Conservation (phyloP, 345 rosid species). For the Eucalyptus fibrosa region DNA sequence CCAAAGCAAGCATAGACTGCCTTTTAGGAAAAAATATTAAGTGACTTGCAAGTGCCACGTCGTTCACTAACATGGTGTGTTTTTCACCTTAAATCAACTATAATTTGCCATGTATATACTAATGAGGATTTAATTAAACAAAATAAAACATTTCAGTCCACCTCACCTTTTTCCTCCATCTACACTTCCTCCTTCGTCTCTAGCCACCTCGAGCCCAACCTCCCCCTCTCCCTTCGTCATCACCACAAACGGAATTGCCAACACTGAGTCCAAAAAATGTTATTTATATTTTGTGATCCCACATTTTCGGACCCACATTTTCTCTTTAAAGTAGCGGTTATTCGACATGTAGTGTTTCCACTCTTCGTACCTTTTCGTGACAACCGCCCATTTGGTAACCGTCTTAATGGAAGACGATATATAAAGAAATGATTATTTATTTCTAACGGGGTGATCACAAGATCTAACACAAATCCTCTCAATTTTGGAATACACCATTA, state of each 20-base stretch:
- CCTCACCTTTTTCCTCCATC: neutral
- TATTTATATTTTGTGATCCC: too few relatives aligned
- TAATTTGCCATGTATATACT: neutral
- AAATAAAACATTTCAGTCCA: neutral
- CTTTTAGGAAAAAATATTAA: neutral
- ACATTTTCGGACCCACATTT: accelerated
- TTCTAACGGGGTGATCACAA: too few relatives aligned
- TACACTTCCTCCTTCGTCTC: neutral
- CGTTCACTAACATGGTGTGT: neutral
- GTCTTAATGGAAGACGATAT: accelerated
- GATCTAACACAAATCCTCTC: too few relatives aligned
- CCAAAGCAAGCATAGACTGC: too few relatives aligned
- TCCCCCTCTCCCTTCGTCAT: neutral
- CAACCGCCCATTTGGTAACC: accelerated
- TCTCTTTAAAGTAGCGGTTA: too few relatives aligned
- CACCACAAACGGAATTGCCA: neutral
- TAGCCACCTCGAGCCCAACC: neutral
- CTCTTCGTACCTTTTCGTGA: too few relatives aligned
- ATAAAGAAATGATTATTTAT: too few relatives aligned
- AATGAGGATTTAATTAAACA: neutral
- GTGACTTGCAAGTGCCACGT: neutral
- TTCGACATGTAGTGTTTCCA: accelerated
- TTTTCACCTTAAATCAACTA: neutral
- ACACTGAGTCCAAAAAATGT: neutral
- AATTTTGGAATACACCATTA: too few relatives aligned